Conservation (phyloP, 495 filamentous ascomycete species). For the Daldinia vernicosa region DNA sequence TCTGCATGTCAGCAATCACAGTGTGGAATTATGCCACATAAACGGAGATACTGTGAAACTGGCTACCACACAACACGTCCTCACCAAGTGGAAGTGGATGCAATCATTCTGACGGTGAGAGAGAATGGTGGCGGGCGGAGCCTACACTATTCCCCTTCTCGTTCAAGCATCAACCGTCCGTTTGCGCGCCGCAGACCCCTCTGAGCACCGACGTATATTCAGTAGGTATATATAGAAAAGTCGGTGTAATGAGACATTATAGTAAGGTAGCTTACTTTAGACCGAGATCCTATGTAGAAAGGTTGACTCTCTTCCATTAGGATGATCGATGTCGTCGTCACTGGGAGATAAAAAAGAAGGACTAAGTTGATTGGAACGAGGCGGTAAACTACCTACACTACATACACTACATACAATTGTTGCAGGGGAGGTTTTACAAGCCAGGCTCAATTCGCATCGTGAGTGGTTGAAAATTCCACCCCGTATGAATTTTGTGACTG, state of each 20-base stretch:
- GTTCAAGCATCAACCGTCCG: slow-evolving; percentile 26
- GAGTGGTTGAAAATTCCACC: slow-evolving; percentile 39
- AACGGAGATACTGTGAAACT: slow-evolving; percentile 39
- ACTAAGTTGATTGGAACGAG: slow-evolving; percentile 25
- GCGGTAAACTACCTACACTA: slow-evolving; percentile 11
- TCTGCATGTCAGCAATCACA: slow-evolving; percentile 45
- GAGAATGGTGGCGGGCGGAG: slow-evolving; percentile 13
- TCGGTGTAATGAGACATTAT: slow-evolving; percentile 36
- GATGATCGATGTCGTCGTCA: slow-evolving; percentile 24
- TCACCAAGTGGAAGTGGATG: slow-evolving; percentile 22
- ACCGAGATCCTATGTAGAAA: slow-evolving; percentile 29
- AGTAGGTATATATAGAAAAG: slow-evolving; percentile 37
- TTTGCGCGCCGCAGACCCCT: slow-evolving; percentile 22
- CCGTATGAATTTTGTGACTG: slow-evolving; percentile 42
- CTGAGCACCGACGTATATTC: slow-evolving; percentile 20
- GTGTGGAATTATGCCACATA: slow-evolving; percentile 19
- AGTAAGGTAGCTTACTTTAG: slow-evolving; percentile 31
- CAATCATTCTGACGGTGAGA: slow-evolving; percentile 45
- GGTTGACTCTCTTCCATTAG: neutral
- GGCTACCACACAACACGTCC: slow-evolving; percentile 2
- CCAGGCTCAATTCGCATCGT: slow-evolving; percentile 12
- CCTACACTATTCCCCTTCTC: slow-evolving; percentile 27
- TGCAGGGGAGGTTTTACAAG: neutral
- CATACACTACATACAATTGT: no score
- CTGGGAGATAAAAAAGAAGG: slow-evolving; percentile 25